Conservation (phyloP, 768 basidiomycete genomes). For the Lentinula guzmanii region DNA sequence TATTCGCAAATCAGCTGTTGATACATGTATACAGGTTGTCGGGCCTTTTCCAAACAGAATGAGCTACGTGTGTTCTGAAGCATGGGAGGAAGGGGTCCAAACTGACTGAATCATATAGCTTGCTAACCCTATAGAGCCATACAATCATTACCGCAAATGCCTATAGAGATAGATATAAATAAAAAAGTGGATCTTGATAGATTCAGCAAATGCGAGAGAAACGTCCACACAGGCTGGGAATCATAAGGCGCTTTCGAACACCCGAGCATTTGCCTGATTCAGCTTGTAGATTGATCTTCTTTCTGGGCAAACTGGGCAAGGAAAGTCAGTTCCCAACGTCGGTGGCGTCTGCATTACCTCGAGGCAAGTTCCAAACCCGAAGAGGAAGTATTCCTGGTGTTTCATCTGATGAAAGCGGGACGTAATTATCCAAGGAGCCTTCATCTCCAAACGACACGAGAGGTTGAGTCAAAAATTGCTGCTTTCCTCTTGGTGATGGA, state of each 20-base stretch:
- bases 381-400: conserved; percentile 9
- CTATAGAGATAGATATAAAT: neutral
- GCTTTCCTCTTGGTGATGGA: conserved; percentile 34
- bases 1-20: neutral
- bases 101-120: neutral
- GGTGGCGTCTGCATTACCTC: conserved; percentile 8
- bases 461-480: conserved; percentile 21
- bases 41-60: neutral
- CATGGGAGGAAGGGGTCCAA: neutral
- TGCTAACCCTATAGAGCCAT: neutral
- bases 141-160: conserved; percentile 2
- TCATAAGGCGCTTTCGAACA: conserved; percentile 19
- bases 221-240: neutral
- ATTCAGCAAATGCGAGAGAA: neutral
- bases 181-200: neutral
- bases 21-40: neutral
- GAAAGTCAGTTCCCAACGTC: conserved; percentile 15
- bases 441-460: conserved; percentile 16
- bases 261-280: conserved; percentile 14
- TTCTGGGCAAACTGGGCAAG: conserved; percentile 16
- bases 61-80: neutral
- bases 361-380: conserved; percentile 14
- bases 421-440: neutral
- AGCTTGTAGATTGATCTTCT: conserved; percentile 6
- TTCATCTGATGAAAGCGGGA: conserved; percentile 2